Evolutionary conservation across 2,329 filamentous ascomycete genomes (phyloP).

Genomic region (Fusarium albidum): DNA sequence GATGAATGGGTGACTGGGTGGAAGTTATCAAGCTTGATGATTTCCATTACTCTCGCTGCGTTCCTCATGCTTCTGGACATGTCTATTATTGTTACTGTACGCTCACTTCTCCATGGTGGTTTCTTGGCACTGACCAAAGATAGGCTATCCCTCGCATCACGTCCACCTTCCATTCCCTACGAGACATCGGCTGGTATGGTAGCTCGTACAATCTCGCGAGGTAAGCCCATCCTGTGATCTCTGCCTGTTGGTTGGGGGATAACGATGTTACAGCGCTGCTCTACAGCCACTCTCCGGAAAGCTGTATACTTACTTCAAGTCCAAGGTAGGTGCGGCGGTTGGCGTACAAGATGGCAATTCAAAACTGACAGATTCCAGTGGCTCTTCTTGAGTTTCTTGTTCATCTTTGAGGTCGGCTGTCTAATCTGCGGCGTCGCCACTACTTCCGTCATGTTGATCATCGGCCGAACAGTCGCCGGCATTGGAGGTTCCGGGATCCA

Average conservation of each 20-base stretch:
- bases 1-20: conserved; percentile 36
- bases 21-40: conserved; percentile 47
- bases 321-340: conserved; percentile 27
- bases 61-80: conserved; percentile 61
- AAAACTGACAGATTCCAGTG: conserved; percentile 25
- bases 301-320: conserved; percentile 51
- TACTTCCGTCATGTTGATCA: conserved; percentile 56
- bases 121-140: conserved; percentile 1
- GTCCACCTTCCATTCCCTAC: conserved; percentile 56
- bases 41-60: conserved; percentile 50
- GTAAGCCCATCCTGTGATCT: conserved; percentile 35
- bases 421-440: conserved; percentile 56
- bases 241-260: conserved; percentile 38
- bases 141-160: conserved; percentile 60
- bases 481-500: conserved; percentile 55
- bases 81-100: conserved; percentile 61
- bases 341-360: conserved; percentile 46
- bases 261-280: conserved; percentile 48
- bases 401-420: conserved; percentile 51
- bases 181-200: conserved; percentile 65
- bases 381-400: conserved; percentile 41
- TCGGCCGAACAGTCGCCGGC: conserved; percentile 59
- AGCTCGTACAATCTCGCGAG: conserved; percentile 57
- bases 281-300: conserved; percentile 62
- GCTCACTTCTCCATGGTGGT: conserved; percentile 7